phyloP scores from a whole-genome alignment of 2,329 filamentous ascomycete genomes.

The Teratosphaeria zuluensis region DNA sequence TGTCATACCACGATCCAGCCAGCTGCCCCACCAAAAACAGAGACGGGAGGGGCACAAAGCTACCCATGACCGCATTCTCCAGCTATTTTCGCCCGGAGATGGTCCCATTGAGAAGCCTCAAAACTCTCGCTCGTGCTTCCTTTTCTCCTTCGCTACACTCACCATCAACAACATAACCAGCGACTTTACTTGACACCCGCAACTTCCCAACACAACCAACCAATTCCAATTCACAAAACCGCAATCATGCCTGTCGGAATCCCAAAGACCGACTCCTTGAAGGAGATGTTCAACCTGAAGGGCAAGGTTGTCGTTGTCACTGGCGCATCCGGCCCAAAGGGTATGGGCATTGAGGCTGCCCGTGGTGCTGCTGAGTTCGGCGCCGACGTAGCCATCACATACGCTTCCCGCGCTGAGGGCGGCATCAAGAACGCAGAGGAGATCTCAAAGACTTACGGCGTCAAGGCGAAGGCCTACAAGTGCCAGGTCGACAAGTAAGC shows the following conservation, averaged over 20 bases:
- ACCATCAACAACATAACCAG: neutral
- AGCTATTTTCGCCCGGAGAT: neutral
- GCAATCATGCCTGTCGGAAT: constrained; percentile 44
- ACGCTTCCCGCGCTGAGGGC: constrained; percentile 50
- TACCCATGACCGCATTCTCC: neutral
- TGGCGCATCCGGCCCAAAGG: constrained; percentile 51
- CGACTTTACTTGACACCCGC: neutral
- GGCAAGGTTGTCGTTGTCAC: constrained; percentile 45
- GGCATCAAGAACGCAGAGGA: constrained; percentile 58
- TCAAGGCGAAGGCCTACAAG: constrained; percentile 61
- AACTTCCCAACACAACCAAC: neutral
- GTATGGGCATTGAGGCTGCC: constrained; percentile 59
- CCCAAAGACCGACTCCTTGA: constrained; percentile 48
- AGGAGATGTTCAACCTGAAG: constrained; percentile 46
- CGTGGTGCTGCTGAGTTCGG: constrained; percentile 56
- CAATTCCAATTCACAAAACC: constrained; percentile 1
- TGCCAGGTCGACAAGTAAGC: constrained; percentile 43
- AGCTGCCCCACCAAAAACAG: neutral
- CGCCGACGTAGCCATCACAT: constrained; percentile 57
- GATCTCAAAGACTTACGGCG: constrained; percentile 48
- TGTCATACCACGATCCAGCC: neutral
- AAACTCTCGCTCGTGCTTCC: neutral
- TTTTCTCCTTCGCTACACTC: neutral
- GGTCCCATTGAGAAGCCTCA: neutral
- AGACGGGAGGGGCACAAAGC: neutral